Evolutionary conservation across 2,329 filamentous ascomycete genomes (phyloP), one percentile per base, ranked within the genome.

Genomic region (Podosphaera fusca): DNA sequence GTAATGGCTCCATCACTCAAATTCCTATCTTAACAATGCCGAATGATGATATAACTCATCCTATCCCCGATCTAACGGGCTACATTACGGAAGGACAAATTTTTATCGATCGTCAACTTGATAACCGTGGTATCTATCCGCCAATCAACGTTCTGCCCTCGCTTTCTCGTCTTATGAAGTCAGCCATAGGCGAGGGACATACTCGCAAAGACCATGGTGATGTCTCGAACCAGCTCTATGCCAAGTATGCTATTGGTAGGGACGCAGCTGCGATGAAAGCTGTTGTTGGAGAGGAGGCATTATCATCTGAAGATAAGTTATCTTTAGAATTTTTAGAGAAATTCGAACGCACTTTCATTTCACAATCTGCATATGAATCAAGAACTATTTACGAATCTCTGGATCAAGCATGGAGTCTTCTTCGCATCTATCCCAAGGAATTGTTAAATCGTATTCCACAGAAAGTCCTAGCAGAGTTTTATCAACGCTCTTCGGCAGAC

Each of bases 31-130:
- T 98, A 73, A 95, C 92, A 64, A 98, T 98, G 92, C 92, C 92
- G 67, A 98, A 98, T 80, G 90, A 98, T 69, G 90, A 98, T 73
- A 98, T 98, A 69, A 98, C 92, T 49, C 92, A 98, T 70, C 94
- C 92, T 46, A 98, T 98, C 69, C 94, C 94, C 61, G 92, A 98
- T 76, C 76, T 98, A 75, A 98, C 92, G 61, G 92, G 92, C 58
- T 98, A 96, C 74, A 98, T 98, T 69, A 98, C 92, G 29, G 92
- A 98, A 74, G 94, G 92, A 47, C 92, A 98, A 72, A 95, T 98
- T 68, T 96, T 94, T 73, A 80, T 98, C 67, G 92, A 98, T 71
- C 87, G 90, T 73, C 82, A 85, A 68, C 77, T 98, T 56, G 71
- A 88, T 77, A 98, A 98, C 79, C 92, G 92, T 75, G 90, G 89